Percentiles rank a stretch among this genome's conserved stretches.
Evolutionary conservation across 2,329 filamentous ascomycete genomes (phyloP).

Genomic region (Cytospora schulzeri): DNA sequence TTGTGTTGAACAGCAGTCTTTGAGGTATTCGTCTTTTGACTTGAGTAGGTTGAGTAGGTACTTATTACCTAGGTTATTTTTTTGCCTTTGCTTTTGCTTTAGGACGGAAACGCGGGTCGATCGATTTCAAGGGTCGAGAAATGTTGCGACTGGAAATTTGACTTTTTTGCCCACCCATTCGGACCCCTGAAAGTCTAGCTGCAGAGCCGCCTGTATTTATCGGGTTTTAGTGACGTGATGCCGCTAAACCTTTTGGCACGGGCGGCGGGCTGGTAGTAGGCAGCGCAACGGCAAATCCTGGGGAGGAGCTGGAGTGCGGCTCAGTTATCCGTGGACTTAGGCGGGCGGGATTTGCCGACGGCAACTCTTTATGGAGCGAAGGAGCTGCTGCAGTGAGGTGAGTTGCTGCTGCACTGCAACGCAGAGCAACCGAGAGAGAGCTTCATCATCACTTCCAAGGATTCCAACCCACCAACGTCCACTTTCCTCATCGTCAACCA

Average conservation of each 20-base stretch:
- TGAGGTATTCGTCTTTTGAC: not conserved
- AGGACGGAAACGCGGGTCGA: not conserved
- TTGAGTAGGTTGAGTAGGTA: not conserved
- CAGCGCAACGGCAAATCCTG: not conserved
- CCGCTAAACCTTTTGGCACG: constrained; percentile 15
- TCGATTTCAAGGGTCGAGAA: not conserved
- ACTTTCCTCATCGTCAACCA: not conserved
- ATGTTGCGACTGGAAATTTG: constrained; percentile 13
- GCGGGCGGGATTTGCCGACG: constrained; percentile 25
- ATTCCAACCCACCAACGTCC: not conserved
- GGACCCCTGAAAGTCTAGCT: constrained; percentile 28
- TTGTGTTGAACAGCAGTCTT: not conserved
- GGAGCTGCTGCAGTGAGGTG: constrained; percentile 10
- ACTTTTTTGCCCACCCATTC: constrained; percentile 13
- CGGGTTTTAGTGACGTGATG: constrained; percentile 25
- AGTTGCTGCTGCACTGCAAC: constrained; percentile 2
- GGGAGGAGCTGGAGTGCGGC: constrained; percentile 6
- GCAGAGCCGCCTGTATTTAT: constrained; percentile 13
- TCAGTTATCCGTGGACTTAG: constrained; percentile 3
- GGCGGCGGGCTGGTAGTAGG: constrained; percentile 8
- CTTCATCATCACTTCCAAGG: constrained; percentile 14
- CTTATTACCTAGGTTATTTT: not conserved
- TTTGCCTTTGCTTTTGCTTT: not conserved
- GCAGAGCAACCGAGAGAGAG: not conserved
- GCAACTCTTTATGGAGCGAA: constrained; percentile 19